Conservation (phyloP, 768 basidiomycete species). For the Suillus brevipes region DNA sequence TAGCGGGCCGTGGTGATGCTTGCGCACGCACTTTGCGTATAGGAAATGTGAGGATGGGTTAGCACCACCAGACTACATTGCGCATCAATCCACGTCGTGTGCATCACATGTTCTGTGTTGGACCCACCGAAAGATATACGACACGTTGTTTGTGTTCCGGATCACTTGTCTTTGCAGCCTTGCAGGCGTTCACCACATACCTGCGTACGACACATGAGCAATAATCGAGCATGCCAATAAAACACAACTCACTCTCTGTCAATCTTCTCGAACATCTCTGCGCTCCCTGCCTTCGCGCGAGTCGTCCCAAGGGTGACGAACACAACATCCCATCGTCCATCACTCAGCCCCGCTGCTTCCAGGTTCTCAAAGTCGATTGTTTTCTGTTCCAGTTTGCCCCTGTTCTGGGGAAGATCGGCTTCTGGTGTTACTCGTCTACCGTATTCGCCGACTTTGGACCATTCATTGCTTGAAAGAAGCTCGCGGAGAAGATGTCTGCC, state of each 20-base stretch:
- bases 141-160: constrained; percentile 52
- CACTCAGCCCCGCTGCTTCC: constrained; percentile 48
- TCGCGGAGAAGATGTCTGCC: constrained; percentile 63
- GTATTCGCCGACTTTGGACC: constrained; percentile 64
- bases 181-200: constrained; percentile 75
- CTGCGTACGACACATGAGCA: constrained; percentile 31
- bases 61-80: constrained; percentile 51
- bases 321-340: constrained; percentile 71
- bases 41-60: constrained; percentile 49
- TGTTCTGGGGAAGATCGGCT: constrained; percentile 36
- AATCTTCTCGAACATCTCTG: constrained; percentile 70
- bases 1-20: constrained; percentile 6
- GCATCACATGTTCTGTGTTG: not conserved
- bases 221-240: not conserved
- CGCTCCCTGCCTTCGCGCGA: constrained; percentile 57
- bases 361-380: constrained; percentile 69
- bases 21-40: constrained; percentile 46
- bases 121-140: constrained; percentile 67
- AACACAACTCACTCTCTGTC: constrained; percentile 62
- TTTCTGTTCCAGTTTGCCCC: constrained; percentile 68
- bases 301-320: constrained; percentile 78
- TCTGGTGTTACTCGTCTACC: constrained; percentile 60
- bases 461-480: constrained; percentile 57
- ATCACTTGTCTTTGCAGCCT: constrained; percentile 55
- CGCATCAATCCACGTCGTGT: not conserved